These are phyloP conservation scores for Theobroma cacao DNA, from an alignment of 345 rosid species.

Conservation along the genomic window DNA sequence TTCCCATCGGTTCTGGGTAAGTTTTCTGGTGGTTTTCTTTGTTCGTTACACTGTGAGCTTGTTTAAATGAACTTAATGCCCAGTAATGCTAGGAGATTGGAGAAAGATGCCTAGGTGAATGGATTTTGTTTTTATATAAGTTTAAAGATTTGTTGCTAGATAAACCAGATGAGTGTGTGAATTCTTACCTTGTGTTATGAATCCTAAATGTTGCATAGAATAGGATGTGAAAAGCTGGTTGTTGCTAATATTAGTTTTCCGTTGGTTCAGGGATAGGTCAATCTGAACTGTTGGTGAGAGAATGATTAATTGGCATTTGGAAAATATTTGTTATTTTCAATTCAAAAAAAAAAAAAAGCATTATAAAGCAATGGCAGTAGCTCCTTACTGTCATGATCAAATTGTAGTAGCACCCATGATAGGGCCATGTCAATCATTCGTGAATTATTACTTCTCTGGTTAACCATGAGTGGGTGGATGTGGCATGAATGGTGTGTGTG, in stretches of 20 bases:
- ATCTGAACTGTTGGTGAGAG: background rate
- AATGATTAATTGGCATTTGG: background rate
- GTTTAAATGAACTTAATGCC: background rate
- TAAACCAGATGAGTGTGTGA: background rate
- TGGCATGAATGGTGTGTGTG: background rate
- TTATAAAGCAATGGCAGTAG: background rate
- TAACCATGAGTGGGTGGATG: background rate
- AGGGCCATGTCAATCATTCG: background rate
- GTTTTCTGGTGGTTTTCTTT: constrained; percentile 3
- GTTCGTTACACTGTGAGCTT: background rate
- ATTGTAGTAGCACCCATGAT: background rate
- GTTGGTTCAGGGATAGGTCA: background rate
- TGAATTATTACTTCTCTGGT: background rate
- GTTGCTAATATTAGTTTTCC: background rate
- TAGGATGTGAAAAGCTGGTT: constrained; percentile 1
- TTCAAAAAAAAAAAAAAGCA: background rate
- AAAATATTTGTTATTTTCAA: background rate
- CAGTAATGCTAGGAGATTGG: background rate
- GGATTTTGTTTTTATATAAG: background rate
- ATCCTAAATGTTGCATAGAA: background rate
- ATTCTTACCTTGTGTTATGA: background rate
- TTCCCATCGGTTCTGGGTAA: constrained; percentile 96
- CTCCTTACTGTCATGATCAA: background rate
- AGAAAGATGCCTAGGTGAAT: background rate
- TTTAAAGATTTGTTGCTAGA: background rate